Percentiles rank a stretch among this genome's conserved stretches.
Conservation (phyloP, 2,329 filamentous ascomycete species). For the Lojkania enalia region DNA sequence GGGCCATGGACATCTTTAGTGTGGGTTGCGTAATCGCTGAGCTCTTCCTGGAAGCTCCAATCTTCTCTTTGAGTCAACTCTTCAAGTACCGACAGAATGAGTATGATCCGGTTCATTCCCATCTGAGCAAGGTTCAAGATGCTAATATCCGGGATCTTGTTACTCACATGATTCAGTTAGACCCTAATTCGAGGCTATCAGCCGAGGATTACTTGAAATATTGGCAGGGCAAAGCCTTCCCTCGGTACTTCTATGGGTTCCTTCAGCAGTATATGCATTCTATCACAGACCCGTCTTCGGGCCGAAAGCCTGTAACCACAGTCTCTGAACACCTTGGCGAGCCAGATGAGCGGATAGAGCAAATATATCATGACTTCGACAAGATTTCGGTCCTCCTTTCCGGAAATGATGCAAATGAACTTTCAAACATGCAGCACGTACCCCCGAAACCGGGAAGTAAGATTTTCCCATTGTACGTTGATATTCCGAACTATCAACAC, state of each 20-base stretch:
- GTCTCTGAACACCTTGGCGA: slow-evolving; percentile 75
- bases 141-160: slow-evolving; percentile 86
- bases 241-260: slow-evolving; percentile 96
- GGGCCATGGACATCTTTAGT: slow-evolving; percentile 99
- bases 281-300: slow-evolving; percentile 86
- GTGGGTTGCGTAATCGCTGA: slow-evolving; percentile 96
- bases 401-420: slow-evolving; percentile 59
- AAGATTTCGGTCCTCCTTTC: slow-evolving; percentile 96
- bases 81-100: slow-evolving; percentile 93
- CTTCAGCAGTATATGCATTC: slow-evolving; percentile 97
- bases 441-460: slow-evolving; percentile 52
- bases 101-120: slow-evolving; percentile 81
- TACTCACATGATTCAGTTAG: slow-evolving; percentile 91
- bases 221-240: slow-evolving; percentile 90
- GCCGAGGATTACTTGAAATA: slow-evolving; percentile 93
- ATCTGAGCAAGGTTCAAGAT: slow-evolving; percentile 85
- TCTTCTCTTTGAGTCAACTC: slow-evolving; percentile 96
- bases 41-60: slow-evolving; percentile 89
- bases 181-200: slow-evolving; percentile 88
- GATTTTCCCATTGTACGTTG: slow-evolving; percentile 79
- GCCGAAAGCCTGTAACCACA: slow-evolving; percentile 70
- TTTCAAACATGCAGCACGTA: slow-evolving; percentile 34
- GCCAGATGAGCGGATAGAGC: slow-evolving; percentile 90
- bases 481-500: slow-evolving; percentile 83
- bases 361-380: slow-evolving; percentile 92